Conservation (phyloP, 2,329 filamentous ascomycete species). For the Epichloe scottii region DNA sequence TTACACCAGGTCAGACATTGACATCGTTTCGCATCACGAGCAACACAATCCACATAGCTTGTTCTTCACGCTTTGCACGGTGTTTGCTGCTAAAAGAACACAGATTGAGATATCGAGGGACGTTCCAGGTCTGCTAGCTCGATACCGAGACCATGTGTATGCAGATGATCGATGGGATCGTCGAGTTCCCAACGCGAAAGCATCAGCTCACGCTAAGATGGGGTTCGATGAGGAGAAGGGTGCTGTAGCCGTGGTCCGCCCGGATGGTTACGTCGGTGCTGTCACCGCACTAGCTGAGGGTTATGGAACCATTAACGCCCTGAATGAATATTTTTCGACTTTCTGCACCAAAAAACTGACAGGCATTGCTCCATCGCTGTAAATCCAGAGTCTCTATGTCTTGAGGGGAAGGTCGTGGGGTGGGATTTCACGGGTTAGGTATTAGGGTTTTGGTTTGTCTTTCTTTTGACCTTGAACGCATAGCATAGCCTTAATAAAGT, state of each 20-base stretch:
- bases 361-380: neutral
- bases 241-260: constrained; percentile 71
- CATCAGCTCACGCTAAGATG: constrained; percentile 76
- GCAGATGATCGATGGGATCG: constrained; percentile 71
- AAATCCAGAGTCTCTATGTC: neutral
- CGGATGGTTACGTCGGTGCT: constrained; percentile 77
- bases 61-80: constrained; percentile 68
- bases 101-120: constrained; percentile 61
- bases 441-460: neutral
- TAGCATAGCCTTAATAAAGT: neutral
- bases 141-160: constrained; percentile 75
- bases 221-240: constrained; percentile 62
- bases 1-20: constrained; percentile 50
- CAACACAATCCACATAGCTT: constrained; percentile 71
- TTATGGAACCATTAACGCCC: constrained; percentile 62
- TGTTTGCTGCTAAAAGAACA: constrained; percentile 56
- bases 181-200: constrained; percentile 54
- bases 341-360: constrained; percentile 50
- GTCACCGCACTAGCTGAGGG: constrained; percentile 65
- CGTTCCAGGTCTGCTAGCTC: constrained; percentile 55
- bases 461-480: neutral
- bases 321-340: constrained; percentile 70
- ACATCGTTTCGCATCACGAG: constrained; percentile 61
- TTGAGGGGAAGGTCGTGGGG: neutral
- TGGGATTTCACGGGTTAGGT: neutral